A percentile compares a stretch with the other conserved stretches of the same genome.
These are phyloP conservation scores for Pseudevernia furfuracea DNA, from an alignment of 495 filamentous ascomycete genomes.

Conservation along the genomic window DNA sequence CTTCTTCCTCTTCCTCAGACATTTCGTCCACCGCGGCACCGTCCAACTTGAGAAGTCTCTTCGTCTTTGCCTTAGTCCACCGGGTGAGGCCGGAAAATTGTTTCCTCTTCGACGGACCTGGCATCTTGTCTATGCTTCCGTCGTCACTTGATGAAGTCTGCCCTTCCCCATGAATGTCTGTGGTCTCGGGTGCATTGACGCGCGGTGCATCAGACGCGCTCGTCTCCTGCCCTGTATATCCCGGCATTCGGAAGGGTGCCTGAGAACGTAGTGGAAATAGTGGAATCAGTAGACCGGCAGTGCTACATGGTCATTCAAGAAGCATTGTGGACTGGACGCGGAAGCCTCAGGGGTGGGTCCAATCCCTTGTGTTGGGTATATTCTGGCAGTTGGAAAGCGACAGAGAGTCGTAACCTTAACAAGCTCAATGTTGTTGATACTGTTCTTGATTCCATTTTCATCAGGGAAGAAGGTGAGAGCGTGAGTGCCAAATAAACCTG, in stretches of 20 bases:
- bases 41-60: slow-evolving; percentile 17
- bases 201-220: not conserved
- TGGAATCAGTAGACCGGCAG: not conserved
- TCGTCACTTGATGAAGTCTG: slow-evolving; percentile 5
- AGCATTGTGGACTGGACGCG: not conserved
- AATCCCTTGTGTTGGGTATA: not conserved
- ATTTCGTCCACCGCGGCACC: not conserved
- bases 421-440: not conserved
- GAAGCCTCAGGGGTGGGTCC: not conserved
- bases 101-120: slow-evolving; percentile 4
- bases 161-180: not conserved
- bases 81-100: slow-evolving; percentile 16
- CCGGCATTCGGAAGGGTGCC: not conserved
- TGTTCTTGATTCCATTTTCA: not conserved
- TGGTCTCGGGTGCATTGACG: not conserved
- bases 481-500: not conserved
- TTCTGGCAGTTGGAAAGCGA: not conserved
- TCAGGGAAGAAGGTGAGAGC: no score
- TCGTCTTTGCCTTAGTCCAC: slow-evolving; percentile 20
- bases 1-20: slow-evolving; percentile 3
- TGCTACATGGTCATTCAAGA: not conserved
- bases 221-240: not conserved
- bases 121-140: slow-evolving; percentile 10
- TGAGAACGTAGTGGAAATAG: not conserved
- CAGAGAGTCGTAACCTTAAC: not conserved